Evolutionary conservation across 495 filamentous ascomycete genomes (phyloP), one percentile per base, ranked within the genome.

Genomic region (Xylaria grammica): DNA sequence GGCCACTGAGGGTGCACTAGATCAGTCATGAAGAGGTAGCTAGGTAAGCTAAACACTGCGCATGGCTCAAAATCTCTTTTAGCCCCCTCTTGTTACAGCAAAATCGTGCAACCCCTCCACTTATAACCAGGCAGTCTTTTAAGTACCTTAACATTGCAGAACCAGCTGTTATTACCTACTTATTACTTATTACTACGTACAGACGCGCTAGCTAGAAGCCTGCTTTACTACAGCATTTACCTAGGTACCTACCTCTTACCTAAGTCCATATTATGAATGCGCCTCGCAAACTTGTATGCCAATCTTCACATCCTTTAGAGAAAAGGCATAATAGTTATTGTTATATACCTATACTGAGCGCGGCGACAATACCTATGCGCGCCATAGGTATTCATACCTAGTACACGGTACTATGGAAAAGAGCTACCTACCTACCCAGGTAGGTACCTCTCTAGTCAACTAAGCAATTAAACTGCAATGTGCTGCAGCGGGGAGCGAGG

Each of bases 1-100:
- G 60, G 63, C 65, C 57, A 63, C 54, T 57, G 65, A 67, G 63
- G 59, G 62, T 60, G 26, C 59, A 15, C 30, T 69, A 67, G 65
- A 66, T 68, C 69, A 68, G 64, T 71, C 66, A 61, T 27, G 60
- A 52, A 6, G 6, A 38, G 34, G 7, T 4, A 19, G 45, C 45
- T 6, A 24, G 13, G 45, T 26, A 49, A 6, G 4, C 40, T 36
- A 8, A 9, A 55, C 52, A 32, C 20, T 30, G 38, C 24, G 29
- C 13, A 15, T 26, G 42, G 40, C 56, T 46, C 29, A 48, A 59
- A 46, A 34, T 24, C 40, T 44, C 38, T 46, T 48, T 29, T 60
- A 32, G 40, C 40, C 20, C 45, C 56, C 26, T 44, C 19, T 15
- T 17, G 13, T 3, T 20, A 42, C 13, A 42, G 30, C 26, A 40